Percentiles rank a stretch among this genome's conserved stretches.
phyloP scores from a whole-genome alignment of 345 rosid genomes.

The Punica granatum region DNA sequence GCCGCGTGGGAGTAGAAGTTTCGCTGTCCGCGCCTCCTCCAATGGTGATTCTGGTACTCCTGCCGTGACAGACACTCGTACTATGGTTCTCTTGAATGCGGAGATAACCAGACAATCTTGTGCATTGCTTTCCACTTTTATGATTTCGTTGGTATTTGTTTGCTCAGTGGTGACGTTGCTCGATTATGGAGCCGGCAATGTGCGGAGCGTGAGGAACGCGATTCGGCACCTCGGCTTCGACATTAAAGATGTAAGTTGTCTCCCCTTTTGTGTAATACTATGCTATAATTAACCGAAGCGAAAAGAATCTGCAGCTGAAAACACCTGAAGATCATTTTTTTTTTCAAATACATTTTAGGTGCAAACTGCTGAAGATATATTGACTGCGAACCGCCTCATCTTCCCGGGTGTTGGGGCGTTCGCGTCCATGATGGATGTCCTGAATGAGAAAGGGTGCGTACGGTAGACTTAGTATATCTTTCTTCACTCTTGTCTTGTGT shows the following conservation, averaged over 20 bases:
- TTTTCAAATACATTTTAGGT: conserved; percentile 35
- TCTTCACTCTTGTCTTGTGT: neutral
- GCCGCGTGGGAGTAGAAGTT: conserved; percentile 23
- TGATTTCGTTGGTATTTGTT: neutral
- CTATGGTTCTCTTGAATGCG: neutral
- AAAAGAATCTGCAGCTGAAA: neutral
- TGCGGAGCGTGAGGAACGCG: conserved; percentile 79
- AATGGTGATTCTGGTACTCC: conserved; percentile 50
- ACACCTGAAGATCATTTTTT: neutral
- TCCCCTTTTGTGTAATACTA: neutral
- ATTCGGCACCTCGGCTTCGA: conserved; percentile 68
- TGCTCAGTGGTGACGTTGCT: conserved; percentile 68
- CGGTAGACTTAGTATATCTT: neutral
- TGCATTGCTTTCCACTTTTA: neutral
- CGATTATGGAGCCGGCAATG: conserved; percentile 96
- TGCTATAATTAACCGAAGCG: too few species aligned
- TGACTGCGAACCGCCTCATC: conserved; percentile 65
- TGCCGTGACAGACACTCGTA: neutral
- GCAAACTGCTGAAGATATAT: conserved; percentile 66
- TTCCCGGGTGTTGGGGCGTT: conserved; percentile 97
- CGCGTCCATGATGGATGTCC: conserved; percentile 89
- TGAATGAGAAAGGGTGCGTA: conserved; percentile 63
- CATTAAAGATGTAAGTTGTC: conserved; percentile 44
- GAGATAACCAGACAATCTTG: neutral
- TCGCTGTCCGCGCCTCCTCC: conserved; percentile 55